These are phyloP conservation scores for Penicillium sclerotiorum DNA, from an alignment of 2,329 filamentous ascomycete species.

Conservation along the genomic window DNA sequence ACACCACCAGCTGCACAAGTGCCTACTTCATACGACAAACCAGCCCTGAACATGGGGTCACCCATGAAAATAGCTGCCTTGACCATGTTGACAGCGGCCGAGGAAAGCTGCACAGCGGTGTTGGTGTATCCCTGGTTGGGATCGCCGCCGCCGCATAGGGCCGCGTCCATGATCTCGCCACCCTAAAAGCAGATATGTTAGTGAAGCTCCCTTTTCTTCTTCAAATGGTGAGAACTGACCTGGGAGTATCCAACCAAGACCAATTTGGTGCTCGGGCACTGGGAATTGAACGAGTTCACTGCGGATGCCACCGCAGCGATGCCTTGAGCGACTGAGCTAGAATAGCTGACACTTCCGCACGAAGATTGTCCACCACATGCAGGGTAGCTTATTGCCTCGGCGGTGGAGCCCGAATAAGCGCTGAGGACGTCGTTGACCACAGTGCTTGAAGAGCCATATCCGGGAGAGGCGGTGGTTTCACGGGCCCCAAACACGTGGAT, in stretches of 20 bases:
- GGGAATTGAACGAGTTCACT: constrained; percentile 60
- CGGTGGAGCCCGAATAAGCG: constrained; percentile 54
- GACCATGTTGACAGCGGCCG: constrained; percentile 56
- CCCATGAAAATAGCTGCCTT: constrained; percentile 69
- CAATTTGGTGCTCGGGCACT: constrained; percentile 60
- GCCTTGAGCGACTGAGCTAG: constrained; percentile 60
- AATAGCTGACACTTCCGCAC: constrained; percentile 64
- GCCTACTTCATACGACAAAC: constrained; percentile 63
- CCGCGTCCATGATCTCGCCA: constrained; percentile 65
- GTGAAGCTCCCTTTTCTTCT: neutral
- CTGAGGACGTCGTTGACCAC: constrained; percentile 55
- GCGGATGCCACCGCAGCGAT: constrained; percentile 61
- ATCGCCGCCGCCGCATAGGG: constrained; percentile 61
- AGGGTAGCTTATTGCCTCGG: constrained; percentile 61
- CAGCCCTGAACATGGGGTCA: constrained; percentile 60
- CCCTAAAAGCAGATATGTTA: constrained; percentile 44
- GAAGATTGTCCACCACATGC: constrained; percentile 64
- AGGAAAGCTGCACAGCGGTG: constrained; percentile 48
- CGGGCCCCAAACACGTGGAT: constrained; percentile 57
- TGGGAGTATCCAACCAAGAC: constrained; percentile 67
- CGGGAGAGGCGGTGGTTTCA: constrained; percentile 52
- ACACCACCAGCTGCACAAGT: constrained; percentile 62
- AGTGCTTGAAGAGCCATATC: constrained; percentile 54
- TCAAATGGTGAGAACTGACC: constrained; percentile 35
- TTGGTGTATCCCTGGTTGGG: constrained; percentile 50